A percentile compares a stretch with the other conserved stretches of the same genome.
These are phyloP conservation scores for Chlamydomonas sphaeroides DNA, from an alignment of 139 green algal species.

Conservation along the genomic window DNA sequence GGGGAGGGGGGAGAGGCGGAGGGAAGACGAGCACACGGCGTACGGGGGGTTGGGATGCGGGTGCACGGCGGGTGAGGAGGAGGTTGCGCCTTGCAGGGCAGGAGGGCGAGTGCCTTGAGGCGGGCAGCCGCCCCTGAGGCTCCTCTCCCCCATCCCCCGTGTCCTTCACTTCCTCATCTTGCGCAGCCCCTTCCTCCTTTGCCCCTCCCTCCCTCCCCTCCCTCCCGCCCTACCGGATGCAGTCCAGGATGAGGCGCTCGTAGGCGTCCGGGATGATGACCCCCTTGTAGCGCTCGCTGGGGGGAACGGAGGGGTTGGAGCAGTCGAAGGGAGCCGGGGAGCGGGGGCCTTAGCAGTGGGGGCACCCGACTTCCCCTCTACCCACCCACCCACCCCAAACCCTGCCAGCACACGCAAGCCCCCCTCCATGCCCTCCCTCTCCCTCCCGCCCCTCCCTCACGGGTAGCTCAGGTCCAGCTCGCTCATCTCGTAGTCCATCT, in stretches of 20 bases:
- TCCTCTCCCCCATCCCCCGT: too few species aligned
- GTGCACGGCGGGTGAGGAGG: too few species aligned
- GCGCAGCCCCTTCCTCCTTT: too few species aligned
- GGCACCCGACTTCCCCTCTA: too few species aligned
- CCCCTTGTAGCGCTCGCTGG: constrained; percentile 36
- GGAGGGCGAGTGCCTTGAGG: too few species aligned
- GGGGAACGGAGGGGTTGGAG: background rate
- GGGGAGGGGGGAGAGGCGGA: background rate
- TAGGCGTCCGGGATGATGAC: constrained; percentile 93
- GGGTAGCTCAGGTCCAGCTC: constrained; percentile 90
- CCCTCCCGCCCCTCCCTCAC: background rate
- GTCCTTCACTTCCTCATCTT: too few species aligned
- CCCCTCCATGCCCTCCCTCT: background rate
- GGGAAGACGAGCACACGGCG: too few species aligned
- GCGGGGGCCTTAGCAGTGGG: background rate
- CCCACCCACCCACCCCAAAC: background rate
- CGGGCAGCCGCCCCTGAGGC: too few species aligned
- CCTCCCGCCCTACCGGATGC: constrained; percentile 71
- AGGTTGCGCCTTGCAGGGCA: too few species aligned
- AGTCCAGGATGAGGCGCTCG: constrained; percentile 94
- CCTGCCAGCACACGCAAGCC: too few species aligned
- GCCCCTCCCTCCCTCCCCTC: too few species aligned
- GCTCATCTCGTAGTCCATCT: constrained; percentile 77
- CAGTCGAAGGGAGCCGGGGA: background rate
- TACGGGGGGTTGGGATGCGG: too few species aligned